These are phyloP conservation scores for Artemisia argyi DNA, from an alignment of 129 eudicot genomes.

Conservation along the genomic window DNA sequence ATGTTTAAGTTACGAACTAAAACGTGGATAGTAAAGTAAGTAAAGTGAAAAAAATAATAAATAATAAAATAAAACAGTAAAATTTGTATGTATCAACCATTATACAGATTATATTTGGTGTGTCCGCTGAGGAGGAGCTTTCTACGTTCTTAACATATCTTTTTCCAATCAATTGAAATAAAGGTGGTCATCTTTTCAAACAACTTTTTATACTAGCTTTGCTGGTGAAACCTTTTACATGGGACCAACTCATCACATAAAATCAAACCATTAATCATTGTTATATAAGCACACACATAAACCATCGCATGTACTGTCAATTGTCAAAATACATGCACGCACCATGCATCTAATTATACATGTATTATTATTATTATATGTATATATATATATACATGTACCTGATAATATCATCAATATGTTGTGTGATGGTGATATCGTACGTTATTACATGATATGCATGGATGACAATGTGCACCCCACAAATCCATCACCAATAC, in stretches of 20 bases:
- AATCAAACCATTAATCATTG: slow-evolving; percentile 3
- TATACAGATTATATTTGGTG: too few relatives aligned
- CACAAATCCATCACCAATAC: slow-evolving; percentile 41
- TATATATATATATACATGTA: neutral
- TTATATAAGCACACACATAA: neutral
- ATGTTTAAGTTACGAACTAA: too few relatives aligned
- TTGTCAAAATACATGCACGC: neutral
- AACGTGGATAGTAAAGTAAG: too few relatives aligned
- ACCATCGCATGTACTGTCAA: neutral
- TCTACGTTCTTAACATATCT: neutral
- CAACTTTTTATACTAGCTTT: slow-evolving; percentile 23
- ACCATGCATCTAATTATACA: neutral
- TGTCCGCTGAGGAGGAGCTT: too few relatives aligned
- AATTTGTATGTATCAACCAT: too few relatives aligned
- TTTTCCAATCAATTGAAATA: slow-evolving; percentile 10
- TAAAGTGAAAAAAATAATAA: too few relatives aligned
- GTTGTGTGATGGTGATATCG: slow-evolving; percentile 1
- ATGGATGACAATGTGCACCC: slow-evolving; percentile 25
- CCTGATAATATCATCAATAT: neutral
- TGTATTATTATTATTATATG: too few relatives aligned
- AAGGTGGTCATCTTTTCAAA: slow-evolving; percentile 29
- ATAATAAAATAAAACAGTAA: too few relatives aligned
- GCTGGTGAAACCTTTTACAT: slow-evolving; percentile 29
- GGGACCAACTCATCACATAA: slow-evolving; percentile 26
- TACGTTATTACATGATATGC: slow-evolving; percentile 22